Evolutionary conservation across 2,329 filamentous ascomycete genomes (phyloP).

Genomic region (Hirsutella thompsonii): DNA sequence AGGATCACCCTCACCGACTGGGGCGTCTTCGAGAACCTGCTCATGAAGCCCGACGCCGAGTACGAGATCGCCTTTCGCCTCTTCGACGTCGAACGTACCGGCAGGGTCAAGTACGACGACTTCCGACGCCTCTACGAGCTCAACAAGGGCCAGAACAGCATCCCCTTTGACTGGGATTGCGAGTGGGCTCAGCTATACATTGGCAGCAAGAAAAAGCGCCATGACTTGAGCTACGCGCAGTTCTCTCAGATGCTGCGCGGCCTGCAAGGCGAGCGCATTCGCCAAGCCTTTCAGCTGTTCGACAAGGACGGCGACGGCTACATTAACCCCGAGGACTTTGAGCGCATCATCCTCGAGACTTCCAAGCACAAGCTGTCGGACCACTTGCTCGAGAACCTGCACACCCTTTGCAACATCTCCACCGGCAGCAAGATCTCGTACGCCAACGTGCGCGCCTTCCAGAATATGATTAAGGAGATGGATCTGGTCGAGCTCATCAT

Average conservation of each 20-base stretch:
- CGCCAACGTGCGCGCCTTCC: conserved; percentile 92
- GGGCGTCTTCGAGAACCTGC: conserved; percentile 86
- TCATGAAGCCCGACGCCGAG: conserved; percentile 89
- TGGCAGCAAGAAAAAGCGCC: conserved; percentile 74
- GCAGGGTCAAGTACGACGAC: conserved; percentile 78
- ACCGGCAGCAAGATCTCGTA: conserved; percentile 90
- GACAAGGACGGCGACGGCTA: conserved; percentile 89
- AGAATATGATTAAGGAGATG: conserved; percentile 97
- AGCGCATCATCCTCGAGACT: conserved; percentile 90
- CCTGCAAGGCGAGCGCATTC: conserved; percentile 86
- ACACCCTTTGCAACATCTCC: conserved; percentile 90
- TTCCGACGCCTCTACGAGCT: conserved; percentile 76
- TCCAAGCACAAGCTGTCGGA: conserved; percentile 94
- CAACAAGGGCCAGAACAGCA: conserved; percentile 73
- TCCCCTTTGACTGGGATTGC: conserved; percentile 94
- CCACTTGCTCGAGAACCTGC: conserved; percentile 81
- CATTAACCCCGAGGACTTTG: conserved; percentile 91
- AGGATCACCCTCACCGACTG: conserved; percentile 74
- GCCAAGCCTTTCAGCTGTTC: conserved; percentile 86
- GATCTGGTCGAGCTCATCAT: conserved; percentile 92
- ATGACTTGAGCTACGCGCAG: conserved; percentile 87
- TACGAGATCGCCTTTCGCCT: conserved; percentile 98
- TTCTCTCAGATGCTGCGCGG: conserved; percentile 97
- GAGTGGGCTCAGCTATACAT: conserved; percentile 95
- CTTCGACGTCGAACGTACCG: conserved; percentile 77